Conservation (phyloP, 331 rosid species). For the Pyracantha coccinea region DNA sequence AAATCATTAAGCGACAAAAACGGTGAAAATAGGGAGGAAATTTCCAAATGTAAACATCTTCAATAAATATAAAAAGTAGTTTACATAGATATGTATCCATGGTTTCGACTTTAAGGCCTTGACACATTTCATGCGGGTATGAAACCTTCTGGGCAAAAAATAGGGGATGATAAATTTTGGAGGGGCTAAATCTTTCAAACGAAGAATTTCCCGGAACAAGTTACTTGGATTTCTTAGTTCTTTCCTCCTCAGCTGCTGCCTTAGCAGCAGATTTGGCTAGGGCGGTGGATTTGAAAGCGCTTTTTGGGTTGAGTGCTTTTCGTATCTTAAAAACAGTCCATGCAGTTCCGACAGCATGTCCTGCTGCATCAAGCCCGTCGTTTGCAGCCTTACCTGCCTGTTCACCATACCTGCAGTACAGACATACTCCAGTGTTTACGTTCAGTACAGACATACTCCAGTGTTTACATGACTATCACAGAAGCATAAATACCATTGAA, state of each 20-base stretch:
- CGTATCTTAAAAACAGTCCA: slow-evolving; percentile 83
- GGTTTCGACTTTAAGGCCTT: too few species aligned
- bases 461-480: background rate
- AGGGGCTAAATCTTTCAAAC: background rate
- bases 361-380: slow-evolving; percentile 89
- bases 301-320: slow-evolving; percentile 73
- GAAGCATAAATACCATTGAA: background rate
- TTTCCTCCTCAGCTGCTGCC: slow-evolving; percentile 56
- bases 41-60: too few species aligned
- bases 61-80: too few species aligned
- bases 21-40: too few species aligned
- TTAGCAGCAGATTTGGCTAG: slow-evolving; percentile 62
- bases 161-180: too few species aligned
- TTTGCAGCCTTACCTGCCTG: slow-evolving; percentile 72
- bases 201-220: background rate
- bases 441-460: slow-evolving; percentile 21
- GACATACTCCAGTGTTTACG: slow-evolving; percentile 9
- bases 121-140: too few species aligned
- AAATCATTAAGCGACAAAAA: too few species aligned
- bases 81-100: too few species aligned
- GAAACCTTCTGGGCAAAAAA: too few species aligned
- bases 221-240: slow-evolving; percentile 31
- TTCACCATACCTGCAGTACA: slow-evolving; percentile 74
- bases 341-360: slow-evolving; percentile 80
- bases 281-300: slow-evolving; percentile 48